Percentiles rank a stretch among this genome's conserved stretches.
Conservation (phyloP, 345 rosid genomes). For the Gossypium mustelinum region DNA sequence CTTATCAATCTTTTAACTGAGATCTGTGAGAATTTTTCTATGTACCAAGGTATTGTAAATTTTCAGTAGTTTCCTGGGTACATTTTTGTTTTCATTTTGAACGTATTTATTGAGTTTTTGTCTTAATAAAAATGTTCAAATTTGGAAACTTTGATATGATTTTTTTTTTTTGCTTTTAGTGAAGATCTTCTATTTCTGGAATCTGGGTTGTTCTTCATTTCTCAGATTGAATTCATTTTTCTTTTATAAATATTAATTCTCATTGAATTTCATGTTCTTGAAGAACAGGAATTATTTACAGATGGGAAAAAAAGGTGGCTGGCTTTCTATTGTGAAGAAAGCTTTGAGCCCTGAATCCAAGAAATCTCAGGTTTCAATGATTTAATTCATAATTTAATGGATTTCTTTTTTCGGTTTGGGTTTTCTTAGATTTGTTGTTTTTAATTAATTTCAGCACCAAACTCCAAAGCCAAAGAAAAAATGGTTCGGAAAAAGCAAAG, state of each 20-base stretch:
- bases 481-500: conserved; percentile 55
- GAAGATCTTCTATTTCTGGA: conserved; percentile 4
- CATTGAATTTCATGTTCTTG: neutral
- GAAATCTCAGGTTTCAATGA: conserved; percentile 43
- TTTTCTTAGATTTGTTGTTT: neutral
- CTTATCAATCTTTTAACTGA: neutral
- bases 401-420: neutral
- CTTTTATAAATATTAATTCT: neutral
- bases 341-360: conserved; percentile 51
- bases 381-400: neutral
- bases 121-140: neutral
- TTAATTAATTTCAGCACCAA: conserved; percentile 28
- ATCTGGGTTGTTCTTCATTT: neutral
- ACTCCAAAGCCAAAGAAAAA: conserved; percentile 41
- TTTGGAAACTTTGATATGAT: conserved; percentile 8
- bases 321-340: conserved; percentile 84
- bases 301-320: conserved; percentile 69
- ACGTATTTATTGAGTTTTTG: neutral
- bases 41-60: conserved; percentile 3
- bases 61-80: neutral
- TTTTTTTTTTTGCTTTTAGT: neutral
- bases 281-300: conserved; percentile 24
- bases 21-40: neutral
- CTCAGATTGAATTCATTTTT: neutral
- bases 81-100: neutral